Evolutionary conservation across 2,329 filamentous ascomycete genomes (phyloP).

Genomic region (Beauveria scarabaeidicola): DNA sequence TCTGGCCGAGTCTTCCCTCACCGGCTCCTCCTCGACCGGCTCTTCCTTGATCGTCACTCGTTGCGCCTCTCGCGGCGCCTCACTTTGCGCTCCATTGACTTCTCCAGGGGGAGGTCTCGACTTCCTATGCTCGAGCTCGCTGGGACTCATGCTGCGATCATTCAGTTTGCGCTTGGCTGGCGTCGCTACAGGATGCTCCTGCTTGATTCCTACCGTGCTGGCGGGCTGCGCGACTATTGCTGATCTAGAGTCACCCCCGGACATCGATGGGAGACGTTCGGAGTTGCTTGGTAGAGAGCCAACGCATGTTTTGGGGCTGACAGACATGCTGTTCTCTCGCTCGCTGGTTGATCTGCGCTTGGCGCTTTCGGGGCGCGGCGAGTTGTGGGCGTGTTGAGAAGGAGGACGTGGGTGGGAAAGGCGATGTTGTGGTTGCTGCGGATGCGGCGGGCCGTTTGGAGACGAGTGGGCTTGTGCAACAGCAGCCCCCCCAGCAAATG

Average conservation of each 20-base stretch:
- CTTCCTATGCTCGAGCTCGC: constrained; percentile 43
- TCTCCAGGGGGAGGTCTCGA: constrained; percentile 41
- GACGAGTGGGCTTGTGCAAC: constrained; percentile 6
- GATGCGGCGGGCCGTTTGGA: constrained; percentile 8
- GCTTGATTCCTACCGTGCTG: constrained; percentile 20
- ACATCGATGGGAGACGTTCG: constrained; percentile 19
- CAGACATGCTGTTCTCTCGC: constrained; percentile 61
- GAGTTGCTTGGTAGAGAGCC: constrained; percentile 41
- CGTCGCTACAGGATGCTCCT: constrained; percentile 21
- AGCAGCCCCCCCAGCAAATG: neutral
- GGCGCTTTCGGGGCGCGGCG: constrained; percentile 33
- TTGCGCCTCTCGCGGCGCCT: neutral
- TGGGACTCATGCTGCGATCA: constrained; percentile 34
- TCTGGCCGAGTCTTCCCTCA: neutral
- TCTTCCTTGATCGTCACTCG: neutral
- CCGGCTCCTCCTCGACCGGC: neutral
- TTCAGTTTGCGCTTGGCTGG: constrained; percentile 33
- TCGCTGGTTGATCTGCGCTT: constrained; percentile 50
- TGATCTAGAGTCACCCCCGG: constrained; percentile 21
- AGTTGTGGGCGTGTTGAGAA: constrained; percentile 37
- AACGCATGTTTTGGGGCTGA: constrained; percentile 68
- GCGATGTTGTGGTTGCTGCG: constrained; percentile 9
- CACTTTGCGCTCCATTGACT: constrained; percentile 31
- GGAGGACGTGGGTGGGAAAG: constrained; percentile 22
- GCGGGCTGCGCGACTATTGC: constrained; percentile 19